Percentiles rank a stretch among this genome's conserved stretches.
Evolutionary conservation across 345 rosid species (phyloP).

Genomic region (Hypericum androsaemum): DNA sequence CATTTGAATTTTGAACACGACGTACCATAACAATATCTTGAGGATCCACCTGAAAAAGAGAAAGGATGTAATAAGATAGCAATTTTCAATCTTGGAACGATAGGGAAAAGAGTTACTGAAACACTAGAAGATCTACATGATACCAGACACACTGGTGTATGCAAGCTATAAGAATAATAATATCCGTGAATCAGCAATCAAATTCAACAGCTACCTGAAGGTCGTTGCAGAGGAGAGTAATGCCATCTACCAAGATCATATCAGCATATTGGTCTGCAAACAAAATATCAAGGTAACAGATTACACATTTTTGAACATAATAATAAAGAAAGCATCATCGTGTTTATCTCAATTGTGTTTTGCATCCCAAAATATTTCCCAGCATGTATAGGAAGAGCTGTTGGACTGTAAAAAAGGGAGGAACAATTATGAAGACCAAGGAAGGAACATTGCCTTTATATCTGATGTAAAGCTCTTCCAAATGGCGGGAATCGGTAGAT

Average conservation of each 20-base stretch:
- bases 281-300: background rate
- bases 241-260: slow-evolving; percentile 66
- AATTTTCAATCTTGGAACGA: background rate
- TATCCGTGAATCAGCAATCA: background rate
- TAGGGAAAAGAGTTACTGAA: background rate
- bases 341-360: no score
- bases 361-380: no score
- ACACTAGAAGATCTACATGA: no score
- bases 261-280: slow-evolving; percentile 52
- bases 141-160: background rate
- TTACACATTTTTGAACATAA: no score
- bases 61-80: slow-evolving; percentile 7
- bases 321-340: no score
- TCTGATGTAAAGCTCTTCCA: slow-evolving; percentile 90
- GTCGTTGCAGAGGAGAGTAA: slow-evolving; percentile 67
- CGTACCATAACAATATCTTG: slow-evolving; percentile 97
- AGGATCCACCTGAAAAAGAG: slow-evolving; percentile 77
- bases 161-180: background rate
- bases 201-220: slow-evolving; percentile 39
- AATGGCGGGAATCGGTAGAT: slow-evolving; percentile 57
- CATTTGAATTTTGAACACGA: background rate
- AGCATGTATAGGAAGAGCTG: no score
- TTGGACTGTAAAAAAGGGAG: no score
- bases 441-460: slow-evolving; percentile 56
- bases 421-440: background rate